Conservation (phyloP, 331 rosid genomes). For the Cydonia oblonga region DNA sequence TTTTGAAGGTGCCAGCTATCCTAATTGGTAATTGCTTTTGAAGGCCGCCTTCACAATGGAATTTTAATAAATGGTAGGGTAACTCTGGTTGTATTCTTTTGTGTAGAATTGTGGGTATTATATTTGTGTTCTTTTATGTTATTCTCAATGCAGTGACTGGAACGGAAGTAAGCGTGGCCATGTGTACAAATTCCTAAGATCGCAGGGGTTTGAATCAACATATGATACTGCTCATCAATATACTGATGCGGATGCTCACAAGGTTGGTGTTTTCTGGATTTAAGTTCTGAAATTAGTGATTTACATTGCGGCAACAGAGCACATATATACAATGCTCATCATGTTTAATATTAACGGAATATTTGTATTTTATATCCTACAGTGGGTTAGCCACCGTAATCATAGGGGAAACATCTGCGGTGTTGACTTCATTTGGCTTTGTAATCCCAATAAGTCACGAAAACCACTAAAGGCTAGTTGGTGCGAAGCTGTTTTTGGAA, state of each 20-base stretch:
- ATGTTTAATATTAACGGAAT: not conserved
- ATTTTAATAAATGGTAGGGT: not conserved
- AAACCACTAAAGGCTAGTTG: constrained; percentile 76
- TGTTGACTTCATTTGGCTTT: constrained; percentile 93
- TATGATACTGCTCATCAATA: constrained; percentile 81
- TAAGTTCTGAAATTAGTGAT: not conserved
- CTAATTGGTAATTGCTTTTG: not conserved
- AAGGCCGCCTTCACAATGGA: not conserved
- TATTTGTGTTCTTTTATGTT: not conserved
- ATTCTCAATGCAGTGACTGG: constrained; percentile 64
- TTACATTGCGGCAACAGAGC: not conserved
- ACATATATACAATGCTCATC: not conserved
- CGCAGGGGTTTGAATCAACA: constrained; percentile 93
- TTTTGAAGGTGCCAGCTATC: not conserved
- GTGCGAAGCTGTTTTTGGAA: constrained; percentile 87
- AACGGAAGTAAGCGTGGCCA: constrained; percentile 98
- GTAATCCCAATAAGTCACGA: constrained; percentile 67
- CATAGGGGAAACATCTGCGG: constrained; percentile 95
- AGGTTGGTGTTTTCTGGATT: constrained; percentile 35
- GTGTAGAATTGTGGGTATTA: not conserved
- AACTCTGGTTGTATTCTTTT: not conserved
- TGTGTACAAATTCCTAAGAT: constrained; percentile 81
- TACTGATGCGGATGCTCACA: constrained; percentile 64
- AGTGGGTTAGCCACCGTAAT: constrained; percentile 98
- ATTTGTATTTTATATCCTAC: constrained; percentile 1